These are phyloP conservation scores for Allantophomopsis cytisporea DNA, from an alignment of 2,329 filamentous ascomycete genomes.

Conservation along the genomic window DNA sequence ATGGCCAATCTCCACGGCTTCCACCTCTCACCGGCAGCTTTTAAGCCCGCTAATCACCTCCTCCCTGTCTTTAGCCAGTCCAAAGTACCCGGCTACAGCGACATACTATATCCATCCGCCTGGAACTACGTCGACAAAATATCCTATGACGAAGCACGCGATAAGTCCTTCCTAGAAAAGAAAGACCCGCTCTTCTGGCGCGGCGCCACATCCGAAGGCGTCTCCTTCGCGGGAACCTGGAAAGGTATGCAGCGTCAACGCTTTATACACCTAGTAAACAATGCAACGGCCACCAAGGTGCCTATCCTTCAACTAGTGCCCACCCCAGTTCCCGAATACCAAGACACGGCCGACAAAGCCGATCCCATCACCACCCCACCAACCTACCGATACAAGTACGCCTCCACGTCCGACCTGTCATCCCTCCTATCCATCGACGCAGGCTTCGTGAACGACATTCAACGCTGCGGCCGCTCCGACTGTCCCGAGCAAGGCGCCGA, in stretches of 20 bases:
- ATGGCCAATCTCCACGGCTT: slow-evolving; percentile 36
- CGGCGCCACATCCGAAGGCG: slow-evolving; percentile 33
- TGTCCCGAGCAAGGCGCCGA: slow-evolving; percentile 17
- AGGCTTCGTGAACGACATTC: slow-evolving; percentile 24
- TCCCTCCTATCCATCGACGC: slow-evolving; percentile 17
- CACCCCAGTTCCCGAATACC: neutral
- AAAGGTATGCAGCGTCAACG: slow-evolving; percentile 44
- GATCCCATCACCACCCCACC: slow-evolving; percentile 11
- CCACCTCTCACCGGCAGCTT: slow-evolving; percentile 29
- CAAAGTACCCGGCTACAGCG: slow-evolving; percentile 37
- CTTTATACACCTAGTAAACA: slow-evolving; percentile 38
- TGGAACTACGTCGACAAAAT: slow-evolving; percentile 25
- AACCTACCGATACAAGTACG: slow-evolving; percentile 24
- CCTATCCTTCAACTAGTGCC: slow-evolving; percentile 12
- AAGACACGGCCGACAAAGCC: too few species aligned
- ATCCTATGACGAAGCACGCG: slow-evolving; percentile 23
- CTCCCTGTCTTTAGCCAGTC: slow-evolving; percentile 42
- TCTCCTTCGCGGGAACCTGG: slow-evolving; percentile 37
- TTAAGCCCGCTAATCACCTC: slow-evolving; percentile 28
- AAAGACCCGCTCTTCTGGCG: slow-evolving; percentile 37
- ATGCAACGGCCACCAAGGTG: slow-evolving; percentile 23
- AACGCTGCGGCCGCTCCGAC: slow-evolving; percentile 19
- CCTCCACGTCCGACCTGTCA: slow-evolving; percentile 22
- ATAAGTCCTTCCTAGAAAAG: slow-evolving; percentile 26
- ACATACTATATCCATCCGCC: slow-evolving; percentile 30